Evolutionary conservation across 2,329 filamentous ascomycete genomes (phyloP).

Genomic region (Pseudohalonectria lignicola): DNA sequence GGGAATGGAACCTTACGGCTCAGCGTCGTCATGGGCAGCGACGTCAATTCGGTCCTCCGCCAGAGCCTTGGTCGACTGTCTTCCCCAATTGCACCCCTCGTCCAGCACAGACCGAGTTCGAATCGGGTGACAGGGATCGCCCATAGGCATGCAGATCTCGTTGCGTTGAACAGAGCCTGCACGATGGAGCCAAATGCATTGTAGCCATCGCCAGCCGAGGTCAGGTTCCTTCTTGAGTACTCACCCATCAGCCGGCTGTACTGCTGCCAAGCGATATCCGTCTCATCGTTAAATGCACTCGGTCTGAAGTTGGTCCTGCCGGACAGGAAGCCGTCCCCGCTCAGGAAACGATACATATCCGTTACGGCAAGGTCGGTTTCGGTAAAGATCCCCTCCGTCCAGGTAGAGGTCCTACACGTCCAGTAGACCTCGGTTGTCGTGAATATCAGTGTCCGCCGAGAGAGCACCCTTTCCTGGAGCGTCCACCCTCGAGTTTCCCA

Average conservation of each 20-base stretch:
- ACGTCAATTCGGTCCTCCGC: background rate
- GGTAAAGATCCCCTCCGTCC: background rate
- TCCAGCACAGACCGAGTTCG: background rate
- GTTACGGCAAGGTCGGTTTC: background rate
- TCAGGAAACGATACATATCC: background rate
- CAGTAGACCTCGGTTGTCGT: background rate
- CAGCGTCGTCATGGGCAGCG: background rate
- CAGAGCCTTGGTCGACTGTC: background rate
- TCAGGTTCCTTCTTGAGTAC: background rate
- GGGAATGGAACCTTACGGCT: background rate
- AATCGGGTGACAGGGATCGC: background rate
- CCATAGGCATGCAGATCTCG: background rate
- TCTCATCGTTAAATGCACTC: too few relatives aligned
- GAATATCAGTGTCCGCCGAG: constrained; percentile 7
- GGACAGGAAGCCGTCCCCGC: too few relatives aligned
- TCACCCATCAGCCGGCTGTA: background rate
- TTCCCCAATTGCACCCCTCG: too few relatives aligned
- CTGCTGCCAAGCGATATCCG: background rate
- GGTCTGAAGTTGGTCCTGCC: too few relatives aligned
- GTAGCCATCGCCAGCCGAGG: background rate
- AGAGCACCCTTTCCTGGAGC: constrained; percentile 9
- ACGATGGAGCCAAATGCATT: background rate
- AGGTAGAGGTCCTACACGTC: too few relatives aligned
- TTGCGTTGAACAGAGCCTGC: background rate
- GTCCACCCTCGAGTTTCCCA: constrained; percentile 11